Base-by-base conservation (phyloP, 1,284 basidiomycete genomes). In the Papiliotrema flavescens region DNA sequence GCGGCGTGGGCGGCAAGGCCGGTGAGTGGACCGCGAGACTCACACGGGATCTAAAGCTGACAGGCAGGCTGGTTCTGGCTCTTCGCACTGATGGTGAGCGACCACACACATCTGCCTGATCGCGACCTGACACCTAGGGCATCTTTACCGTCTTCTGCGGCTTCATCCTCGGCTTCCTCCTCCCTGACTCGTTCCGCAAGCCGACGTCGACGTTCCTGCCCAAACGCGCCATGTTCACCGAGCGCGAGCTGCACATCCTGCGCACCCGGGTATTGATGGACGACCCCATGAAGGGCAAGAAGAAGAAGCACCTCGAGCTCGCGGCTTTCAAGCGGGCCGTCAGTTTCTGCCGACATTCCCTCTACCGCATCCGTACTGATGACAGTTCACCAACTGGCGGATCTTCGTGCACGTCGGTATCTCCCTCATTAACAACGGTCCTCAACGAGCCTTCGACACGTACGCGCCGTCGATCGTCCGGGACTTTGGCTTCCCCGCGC, bases 401-500 rank as follows among this genome's bases (percentile, higher is more conserved):
- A 39, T 65, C 15, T 68, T 65, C 61, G 53, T 66, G 32, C 70
- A 70, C 58, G 53, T 69, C 40, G 28, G 64, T 44, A 65, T 72
- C 57, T 66, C 65, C 11, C 51, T 72, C 32, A 57, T 54, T 51
- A 67, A 67, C 53, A 70, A 70, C 51, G 63, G 62, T 6, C 65
- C 67, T 9, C 63, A 65, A 40, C 54, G 60, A 15, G 64, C 59
- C 0, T 63, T 69, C 14, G 68, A 65, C 54, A 60, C 63, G 9
- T 74, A 73, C 60, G 59, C 61, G 0, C 71, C 70, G 2, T 58
- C 64, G 20, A 63, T 73, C 37, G 62, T 73, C 62, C 56, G 28
- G 13, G 56, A 55, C 37, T 70, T 73, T 35, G 70, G 70, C 1
- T 74, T 64, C 54, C 54, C 41, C 17, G n/a, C 49, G 0, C 54